Percentiles rank a stretch among this genome's conserved stretches.
These are phyloP conservation scores for Mortierella sp. DNA, from an alignment of 371 early-diverging fungal species.

Conservation along the genomic window DNA sequence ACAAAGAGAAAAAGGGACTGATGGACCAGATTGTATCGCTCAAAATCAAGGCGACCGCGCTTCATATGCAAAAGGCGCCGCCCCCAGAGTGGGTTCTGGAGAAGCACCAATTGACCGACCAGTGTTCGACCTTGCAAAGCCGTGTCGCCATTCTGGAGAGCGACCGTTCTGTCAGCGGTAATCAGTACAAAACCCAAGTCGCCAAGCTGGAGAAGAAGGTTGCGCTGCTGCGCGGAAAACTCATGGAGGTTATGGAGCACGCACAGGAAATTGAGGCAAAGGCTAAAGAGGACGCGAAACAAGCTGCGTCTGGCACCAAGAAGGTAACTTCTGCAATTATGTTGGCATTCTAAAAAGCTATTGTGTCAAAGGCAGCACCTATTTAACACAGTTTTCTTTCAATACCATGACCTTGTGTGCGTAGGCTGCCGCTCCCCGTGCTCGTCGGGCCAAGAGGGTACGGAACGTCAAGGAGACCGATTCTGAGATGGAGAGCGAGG, in stretches of 20 bases:
- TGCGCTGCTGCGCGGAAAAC: slow-evolving; percentile 28
- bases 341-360: not conserved
- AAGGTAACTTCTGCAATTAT: slow-evolving; percentile 8
- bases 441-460: not conserved
- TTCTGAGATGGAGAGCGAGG: slow-evolving; percentile 6
- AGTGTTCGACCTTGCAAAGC: slow-evolving; percentile 33
- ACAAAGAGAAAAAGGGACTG: slow-evolving; percentile 38
- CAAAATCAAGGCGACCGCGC: slow-evolving; percentile 40
- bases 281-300: slow-evolving; percentile 14
- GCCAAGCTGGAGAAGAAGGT: slow-evolving; percentile 41
- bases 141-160: slow-evolving; percentile 35
- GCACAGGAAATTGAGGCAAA: slow-evolving; percentile 22
- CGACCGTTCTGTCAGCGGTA: slow-evolving; percentile 16
- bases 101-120: slow-evolving; percentile 34
- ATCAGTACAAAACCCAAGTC: slow-evolving; percentile 8
- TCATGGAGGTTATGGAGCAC: slow-evolving; percentile 39
- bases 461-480: slow-evolving; percentile 2
- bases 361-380: too few species aligned
- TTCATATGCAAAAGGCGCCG: slow-evolving; percentile 36
- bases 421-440: not conserved
- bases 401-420: not conserved
- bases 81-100: slow-evolving; percentile 53
- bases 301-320: not conserved
- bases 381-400: not conserved
- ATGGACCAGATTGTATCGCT: slow-evolving; percentile 52